Conservation (phyloP, 805 yeast species). For the Candida verbasci region DNA sequence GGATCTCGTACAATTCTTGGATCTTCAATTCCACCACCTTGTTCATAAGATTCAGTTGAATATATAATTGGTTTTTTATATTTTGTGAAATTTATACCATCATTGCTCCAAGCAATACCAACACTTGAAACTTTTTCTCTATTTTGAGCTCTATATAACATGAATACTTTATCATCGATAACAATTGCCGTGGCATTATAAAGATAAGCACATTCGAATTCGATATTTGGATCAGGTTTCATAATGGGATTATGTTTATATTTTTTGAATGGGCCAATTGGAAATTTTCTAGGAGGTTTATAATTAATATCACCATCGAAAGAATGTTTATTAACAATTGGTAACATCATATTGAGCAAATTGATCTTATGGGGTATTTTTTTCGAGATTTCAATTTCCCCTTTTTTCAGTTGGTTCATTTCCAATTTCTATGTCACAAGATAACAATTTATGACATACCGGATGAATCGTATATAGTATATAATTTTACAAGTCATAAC, state of each 20-base stretch:
- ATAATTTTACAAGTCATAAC: no score
- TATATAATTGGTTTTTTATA: constrained; percentile 26
- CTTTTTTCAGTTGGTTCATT: no score
- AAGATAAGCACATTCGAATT: constrained; percentile 35
- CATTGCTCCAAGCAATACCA: constrained; percentile 39
- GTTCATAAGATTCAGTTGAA: constrained; percentile 37
- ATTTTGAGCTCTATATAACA: constrained; percentile 38
- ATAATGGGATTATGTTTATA: constrained; percentile 35
- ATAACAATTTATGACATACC: no score
- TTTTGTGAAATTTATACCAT: constrained; percentile 31
- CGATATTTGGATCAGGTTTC: constrained; percentile 31
- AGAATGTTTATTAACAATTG: constrained; percentile 21
- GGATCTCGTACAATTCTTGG: constrained; percentile 40
- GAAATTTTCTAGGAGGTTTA: constrained; percentile 31
- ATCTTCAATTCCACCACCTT: constrained; percentile 40
- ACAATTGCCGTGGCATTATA: constrained; percentile 43
- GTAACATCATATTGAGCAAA: constrained; percentile 22
- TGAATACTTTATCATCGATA: constrained; percentile 29
- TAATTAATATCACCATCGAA: constrained; percentile 28
- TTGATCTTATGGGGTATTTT: no score
- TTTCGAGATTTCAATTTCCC: no score
- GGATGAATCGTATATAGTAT: no score
- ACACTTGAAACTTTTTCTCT: constrained; percentile 26
- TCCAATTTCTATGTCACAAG: no score
- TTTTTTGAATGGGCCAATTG: constrained; percentile 37